Percentiles rank a stretch among this genome's conserved stretches.
phyloP scores from a whole-genome alignment of 1,284 basidiomycete genomes.

The Fomitopsis pinicola region DNA sequence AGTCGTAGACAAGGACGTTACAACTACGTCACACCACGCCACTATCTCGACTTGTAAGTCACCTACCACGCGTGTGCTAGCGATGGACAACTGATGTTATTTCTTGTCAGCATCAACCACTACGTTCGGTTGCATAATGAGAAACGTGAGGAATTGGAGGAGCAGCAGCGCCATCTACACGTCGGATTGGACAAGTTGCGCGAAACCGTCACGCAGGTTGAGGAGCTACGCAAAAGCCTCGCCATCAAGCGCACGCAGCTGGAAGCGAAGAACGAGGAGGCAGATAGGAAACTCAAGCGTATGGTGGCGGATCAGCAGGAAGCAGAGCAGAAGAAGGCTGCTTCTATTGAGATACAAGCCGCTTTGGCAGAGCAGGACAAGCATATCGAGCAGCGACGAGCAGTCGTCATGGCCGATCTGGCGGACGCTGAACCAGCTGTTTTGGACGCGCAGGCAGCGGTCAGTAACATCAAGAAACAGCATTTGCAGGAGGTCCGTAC shows the following conservation, averaged over 20 bases:
- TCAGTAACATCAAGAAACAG: slow-evolving; percentile 96
- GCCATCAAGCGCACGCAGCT: slow-evolving; percentile 93
- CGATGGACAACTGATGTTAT: slow-evolving; percentile 9
- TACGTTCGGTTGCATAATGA: slow-evolving; percentile 96
- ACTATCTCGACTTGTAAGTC: slow-evolving; percentile 98
- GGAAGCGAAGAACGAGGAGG: slow-evolving; percentile 90
- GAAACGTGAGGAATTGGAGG: slow-evolving; percentile 98
- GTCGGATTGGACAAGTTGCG: slow-evolving; percentile 97
- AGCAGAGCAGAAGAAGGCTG: slow-evolving; percentile 96
- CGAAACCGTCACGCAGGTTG: slow-evolving; percentile 94
- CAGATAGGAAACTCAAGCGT: slow-evolving; percentile 94
- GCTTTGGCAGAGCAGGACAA: slow-evolving; percentile 90
- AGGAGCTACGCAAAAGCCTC: slow-evolving; percentile 92
- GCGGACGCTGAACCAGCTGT: slow-evolving; percentile 99
- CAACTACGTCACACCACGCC: slow-evolving; percentile 96
- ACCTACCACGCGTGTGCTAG: background rate
- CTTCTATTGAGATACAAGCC: slow-evolving; percentile 94
- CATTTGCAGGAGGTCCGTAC: slow-evolving; percentile 97
- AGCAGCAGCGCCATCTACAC: slow-evolving; percentile 98
- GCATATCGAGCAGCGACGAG: slow-evolving; percentile 83
- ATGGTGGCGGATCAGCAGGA: slow-evolving; percentile 99
- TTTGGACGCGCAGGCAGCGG: slow-evolving; percentile 89
- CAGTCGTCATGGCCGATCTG: slow-evolving; percentile 91
- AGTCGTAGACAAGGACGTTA: slow-evolving; percentile 90
- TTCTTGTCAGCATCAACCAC: slow-evolving; percentile 78